Base-by-base conservation (phyloP, 2,329 filamentous ascomycete species). In the Aureobasidium sp. region DNA sequence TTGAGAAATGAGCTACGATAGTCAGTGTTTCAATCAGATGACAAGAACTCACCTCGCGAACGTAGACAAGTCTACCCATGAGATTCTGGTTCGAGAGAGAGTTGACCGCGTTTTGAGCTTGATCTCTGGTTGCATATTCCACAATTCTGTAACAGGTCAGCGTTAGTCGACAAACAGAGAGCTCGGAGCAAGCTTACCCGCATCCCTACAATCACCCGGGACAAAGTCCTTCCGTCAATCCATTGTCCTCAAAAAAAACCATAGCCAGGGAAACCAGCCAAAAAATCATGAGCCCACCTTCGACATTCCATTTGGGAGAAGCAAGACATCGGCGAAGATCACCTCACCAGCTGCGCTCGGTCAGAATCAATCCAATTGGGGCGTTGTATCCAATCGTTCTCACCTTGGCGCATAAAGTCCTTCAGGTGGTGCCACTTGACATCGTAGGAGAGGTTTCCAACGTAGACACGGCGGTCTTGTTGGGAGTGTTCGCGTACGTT, bases 291-390 rank as follows among this genome's bases (percentile, higher is more conserved):
- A 86, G 91, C 90, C 91, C 92, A 97, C 93, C 93, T 99, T 99
- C 90, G 93, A 97, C 94, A 99, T 99, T 92, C 94, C 94, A 85
- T 99, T 99, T 75, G 94, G 94, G 88, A 99, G 91, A 79, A 96
- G 84, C 80, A 99, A 87, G 76, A 99, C 94, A 85, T 99, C 94
- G 82, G 94, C 94, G 82, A 96, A 99, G 82, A 97, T 87, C 78
- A 99, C 94, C 79, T 97, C 93, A 85, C 94, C 94, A 82, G 94
- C 94, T 97, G 79, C 70, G 65, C 66, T 58, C 31, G 47, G 37
- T 61, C 42, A 57, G 39, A 34, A 57, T n/a, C 20, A n/a, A 37
- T 11, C 42, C 34, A 34, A 15, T 5, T 8, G 29, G 20, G 22
- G 12, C 44, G 14, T 5, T n/a, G 15, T 42, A 5, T 12, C 20